phyloP scores from a whole-genome alignment of 371 early-diverging fungal genomes.

The Smittium mucronatum region DNA sequence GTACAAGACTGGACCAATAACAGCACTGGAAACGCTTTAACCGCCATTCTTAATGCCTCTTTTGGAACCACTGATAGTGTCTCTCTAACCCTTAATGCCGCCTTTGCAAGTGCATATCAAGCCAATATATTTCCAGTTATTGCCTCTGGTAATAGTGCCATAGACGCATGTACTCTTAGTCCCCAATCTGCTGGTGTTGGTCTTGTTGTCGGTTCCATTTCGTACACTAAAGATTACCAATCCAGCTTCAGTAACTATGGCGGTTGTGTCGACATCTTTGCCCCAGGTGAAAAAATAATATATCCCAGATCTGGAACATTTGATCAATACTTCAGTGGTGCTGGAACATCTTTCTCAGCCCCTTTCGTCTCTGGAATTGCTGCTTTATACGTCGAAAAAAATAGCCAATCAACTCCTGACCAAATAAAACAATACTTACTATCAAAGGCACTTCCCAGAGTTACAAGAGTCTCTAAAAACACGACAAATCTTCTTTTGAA shows the following conservation, averaged over 20 bases:
- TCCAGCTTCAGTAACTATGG: not conserved
- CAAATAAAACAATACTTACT: conserved; percentile 8
- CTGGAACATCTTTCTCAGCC: conserved; percentile 8
- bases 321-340: not conserved
- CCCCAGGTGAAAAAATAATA: conserved; percentile 7
- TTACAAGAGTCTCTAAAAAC: not conserved
- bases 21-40: not conserved
- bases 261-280: not conserved
- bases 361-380: conserved; percentile 7
- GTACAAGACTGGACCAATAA: not conserved
- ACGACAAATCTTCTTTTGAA: conserved; percentile 9
- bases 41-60: not conserved
- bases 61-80: not conserved
- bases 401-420: not conserved
- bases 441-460: not conserved
- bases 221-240: not conserved
- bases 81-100: not conserved
- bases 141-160: conserved; percentile 9
- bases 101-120: not conserved
- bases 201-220: conserved; percentile 4
- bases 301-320: too few species aligned
- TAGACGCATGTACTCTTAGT: conserved; percentile 9
- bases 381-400: conserved; percentile 4
- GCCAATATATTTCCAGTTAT: not conserved
- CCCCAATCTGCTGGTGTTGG: not conserved